phyloP scores from a whole-genome alignment of 2,329 filamentous ascomycete genomes.

The Plenodomus biglobosus region DNA sequence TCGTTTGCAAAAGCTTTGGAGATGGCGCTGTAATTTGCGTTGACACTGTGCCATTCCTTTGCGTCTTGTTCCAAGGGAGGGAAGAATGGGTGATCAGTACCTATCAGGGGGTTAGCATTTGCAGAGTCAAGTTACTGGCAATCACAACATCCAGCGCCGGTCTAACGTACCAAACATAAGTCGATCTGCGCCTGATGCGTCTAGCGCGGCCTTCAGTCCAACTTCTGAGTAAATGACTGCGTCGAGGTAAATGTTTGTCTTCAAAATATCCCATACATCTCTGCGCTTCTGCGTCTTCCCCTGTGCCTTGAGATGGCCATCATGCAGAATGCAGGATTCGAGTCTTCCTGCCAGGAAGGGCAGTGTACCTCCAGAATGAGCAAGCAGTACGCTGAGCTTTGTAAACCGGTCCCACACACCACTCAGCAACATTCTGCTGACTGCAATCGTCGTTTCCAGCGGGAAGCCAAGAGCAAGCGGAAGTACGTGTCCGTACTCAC shows the following conservation, averaged over 20 bases:
- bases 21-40: slow-evolving; percentile 60
- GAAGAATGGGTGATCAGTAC: slow-evolving; percentile 83
- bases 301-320: slow-evolving; percentile 69
- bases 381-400: slow-evolving; percentile 71
- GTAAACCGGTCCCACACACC: slow-evolving; percentile 80
- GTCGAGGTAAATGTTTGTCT: slow-evolving; percentile 82
- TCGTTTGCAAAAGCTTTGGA: slow-evolving; percentile 52
- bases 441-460: slow-evolving; percentile 88
- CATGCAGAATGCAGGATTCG: slow-evolving; percentile 83
- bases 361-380: slow-evolving; percentile 84
- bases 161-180: slow-evolving; percentile 70
- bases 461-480: slow-evolving; percentile 86
- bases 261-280: slow-evolving; percentile 65
- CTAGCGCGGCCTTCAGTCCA: slow-evolving; percentile 69
- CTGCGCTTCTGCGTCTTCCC: slow-evolving; percentile 61
- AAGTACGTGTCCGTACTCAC: slow-evolving; percentile 82
- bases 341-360: slow-evolving; percentile 87
- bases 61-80: slow-evolving; percentile 68
- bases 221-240: slow-evolving; percentile 81
- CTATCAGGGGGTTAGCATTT: slow-evolving; percentile 26
- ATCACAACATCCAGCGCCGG: too few species aligned
- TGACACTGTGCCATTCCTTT: slow-evolving; percentile 70
- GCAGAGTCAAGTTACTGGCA: too few species aligned
- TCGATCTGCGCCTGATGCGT: slow-evolving; percentile 66
- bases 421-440: slow-evolving; percentile 82